Percentiles rank a stretch among this genome's conserved stretches.
Evolutionary conservation across 805 yeast genomes (phyloP).

Genomic region (Saccharomycopsis fibuligera): DNA sequence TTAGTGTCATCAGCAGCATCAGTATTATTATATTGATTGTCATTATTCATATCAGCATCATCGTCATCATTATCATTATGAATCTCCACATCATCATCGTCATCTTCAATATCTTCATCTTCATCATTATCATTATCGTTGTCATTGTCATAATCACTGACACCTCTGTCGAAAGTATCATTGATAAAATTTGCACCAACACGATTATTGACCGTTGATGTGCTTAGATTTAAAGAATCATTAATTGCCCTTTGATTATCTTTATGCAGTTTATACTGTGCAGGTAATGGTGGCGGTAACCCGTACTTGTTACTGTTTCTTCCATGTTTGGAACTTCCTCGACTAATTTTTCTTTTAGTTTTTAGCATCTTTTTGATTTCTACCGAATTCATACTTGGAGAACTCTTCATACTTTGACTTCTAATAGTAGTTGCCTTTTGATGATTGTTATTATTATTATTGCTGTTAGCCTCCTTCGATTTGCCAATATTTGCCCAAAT

Average conservation of each 20-base stretch:
- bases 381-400: conserved; percentile 43
- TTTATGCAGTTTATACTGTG: no score
- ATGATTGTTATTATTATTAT: conserved; percentile 2
- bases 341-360: conserved; percentile 23
- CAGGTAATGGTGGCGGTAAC: background rate
- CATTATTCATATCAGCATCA: background rate
- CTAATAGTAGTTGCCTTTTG: conserved; percentile 31
- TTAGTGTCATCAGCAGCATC: no score
- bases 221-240: background rate
- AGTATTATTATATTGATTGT: background rate
- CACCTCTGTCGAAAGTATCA: conserved; percentile 16
- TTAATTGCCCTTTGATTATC: background rate
- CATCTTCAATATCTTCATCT: conserved; percentile 11
- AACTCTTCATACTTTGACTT: conserved; percentile 41
- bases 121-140: conserved; percentile 4
- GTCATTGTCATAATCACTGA: conserved; percentile 3
- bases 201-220: background rate
- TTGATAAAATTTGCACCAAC: conserved; percentile 14
- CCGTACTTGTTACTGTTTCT: background rate
- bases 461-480: background rate
- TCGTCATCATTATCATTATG: conserved; percentile 1
- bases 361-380: conserved; percentile 37
- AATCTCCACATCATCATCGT: background rate
- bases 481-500: conserved; percentile 19
- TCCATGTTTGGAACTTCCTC: background rate